Percentiles rank a stretch among this genome's conserved stretches.
Conservation (phyloP, 805 yeast genomes). For the Cyberlindnera amylophila region DNA sequence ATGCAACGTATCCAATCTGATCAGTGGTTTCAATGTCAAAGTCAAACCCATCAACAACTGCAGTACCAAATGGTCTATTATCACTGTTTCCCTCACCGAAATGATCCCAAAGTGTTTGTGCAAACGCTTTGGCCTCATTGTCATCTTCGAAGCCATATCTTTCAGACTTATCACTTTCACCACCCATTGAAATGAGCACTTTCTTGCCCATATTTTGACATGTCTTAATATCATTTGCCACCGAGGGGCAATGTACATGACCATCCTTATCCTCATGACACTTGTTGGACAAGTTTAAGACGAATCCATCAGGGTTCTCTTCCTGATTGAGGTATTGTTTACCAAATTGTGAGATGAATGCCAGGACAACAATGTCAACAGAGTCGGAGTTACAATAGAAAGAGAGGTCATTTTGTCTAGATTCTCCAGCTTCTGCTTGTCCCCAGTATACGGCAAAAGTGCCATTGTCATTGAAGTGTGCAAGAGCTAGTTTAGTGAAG, state of each 20-base stretch:
- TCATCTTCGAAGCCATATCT: constrained; percentile 79
- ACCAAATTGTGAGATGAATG: constrained; percentile 44
- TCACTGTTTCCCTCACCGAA: constrained; percentile 50
- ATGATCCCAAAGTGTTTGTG: constrained; percentile 53
- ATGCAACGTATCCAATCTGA: constrained; percentile 62
- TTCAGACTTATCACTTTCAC: constrained; percentile 50
- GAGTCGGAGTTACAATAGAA: constrained; percentile 60
- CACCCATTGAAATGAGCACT: constrained; percentile 71
- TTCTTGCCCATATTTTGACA: constrained; percentile 82
- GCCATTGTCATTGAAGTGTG: not conserved
- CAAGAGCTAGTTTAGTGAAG: not conserved
- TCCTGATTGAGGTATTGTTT: constrained; percentile 2
- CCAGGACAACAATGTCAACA: constrained; percentile 68
- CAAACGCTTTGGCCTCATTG: constrained; percentile 65
- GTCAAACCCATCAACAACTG: constrained; percentile 88
- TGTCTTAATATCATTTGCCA: constrained; percentile 63
- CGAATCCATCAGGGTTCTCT: constrained; percentile 24
- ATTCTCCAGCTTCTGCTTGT: constrained; percentile 50
- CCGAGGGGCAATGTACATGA: constrained; percentile 40
- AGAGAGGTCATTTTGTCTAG: constrained; percentile 38
- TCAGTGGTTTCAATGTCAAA: constrained; percentile 75
- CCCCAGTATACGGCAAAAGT: constrained; percentile 74
- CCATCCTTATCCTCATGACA: constrained; percentile 36
- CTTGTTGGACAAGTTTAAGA: constrained; percentile 52
- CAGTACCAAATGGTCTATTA: constrained; percentile 63